Conservation (phyloP, 192 early-diverging fungal species). For the Gaertneriomyces semiglobifer region DNA sequence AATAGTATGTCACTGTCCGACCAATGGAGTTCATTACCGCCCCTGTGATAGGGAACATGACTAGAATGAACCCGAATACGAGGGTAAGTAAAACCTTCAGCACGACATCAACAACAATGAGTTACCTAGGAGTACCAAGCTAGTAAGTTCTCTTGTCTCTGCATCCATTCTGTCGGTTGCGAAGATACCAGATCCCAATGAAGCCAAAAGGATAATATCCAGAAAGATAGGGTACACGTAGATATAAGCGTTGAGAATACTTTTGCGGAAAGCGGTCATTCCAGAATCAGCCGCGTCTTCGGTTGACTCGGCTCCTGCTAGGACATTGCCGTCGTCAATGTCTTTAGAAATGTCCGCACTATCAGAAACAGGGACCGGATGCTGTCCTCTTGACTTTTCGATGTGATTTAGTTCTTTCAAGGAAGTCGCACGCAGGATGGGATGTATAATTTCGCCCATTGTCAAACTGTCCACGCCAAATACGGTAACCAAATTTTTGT, state of each 20-base stretch:
- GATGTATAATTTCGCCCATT: slow-evolving; percentile 32
- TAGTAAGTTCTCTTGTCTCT: slow-evolving; percentile 10
- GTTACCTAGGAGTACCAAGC: slow-evolving; percentile 21
- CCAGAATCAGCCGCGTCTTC: slow-evolving; percentile 8
- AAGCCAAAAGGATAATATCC: slow-evolving; percentile 33
- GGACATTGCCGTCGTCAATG: neutral
- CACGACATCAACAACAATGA: neutral
- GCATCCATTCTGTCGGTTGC: slow-evolving; percentile 24
- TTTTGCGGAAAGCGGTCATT: slow-evolving; percentile 10
- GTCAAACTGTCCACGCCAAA: slow-evolving; percentile 35
- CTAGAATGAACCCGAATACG: slow-evolving; percentile 5
- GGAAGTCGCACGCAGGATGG: slow-evolving; percentile 19
- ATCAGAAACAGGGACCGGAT: neutral
- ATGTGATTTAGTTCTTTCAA: slow-evolving; percentile 10
- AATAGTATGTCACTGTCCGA: slow-evolving; percentile 41
- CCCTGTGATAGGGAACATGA: slow-evolving; percentile 41
- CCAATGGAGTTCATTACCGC: slow-evolving; percentile 42
- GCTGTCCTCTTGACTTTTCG: neutral
- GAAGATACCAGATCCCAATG: slow-evolving; percentile 32
- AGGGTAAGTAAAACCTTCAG: neutral
- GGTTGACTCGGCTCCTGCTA: slow-evolving; percentile 4
- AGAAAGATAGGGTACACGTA: slow-evolving; percentile 47
- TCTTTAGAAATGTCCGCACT: neutral
- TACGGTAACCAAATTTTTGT: slow-evolving; percentile 27
- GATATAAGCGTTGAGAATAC: slow-evolving; percentile 40